Percentiles rank a stretch among this genome's conserved stretches.
Conservation (phyloP, 192 early-diverging fungal species). For the Backusella mclennaniae region DNA sequence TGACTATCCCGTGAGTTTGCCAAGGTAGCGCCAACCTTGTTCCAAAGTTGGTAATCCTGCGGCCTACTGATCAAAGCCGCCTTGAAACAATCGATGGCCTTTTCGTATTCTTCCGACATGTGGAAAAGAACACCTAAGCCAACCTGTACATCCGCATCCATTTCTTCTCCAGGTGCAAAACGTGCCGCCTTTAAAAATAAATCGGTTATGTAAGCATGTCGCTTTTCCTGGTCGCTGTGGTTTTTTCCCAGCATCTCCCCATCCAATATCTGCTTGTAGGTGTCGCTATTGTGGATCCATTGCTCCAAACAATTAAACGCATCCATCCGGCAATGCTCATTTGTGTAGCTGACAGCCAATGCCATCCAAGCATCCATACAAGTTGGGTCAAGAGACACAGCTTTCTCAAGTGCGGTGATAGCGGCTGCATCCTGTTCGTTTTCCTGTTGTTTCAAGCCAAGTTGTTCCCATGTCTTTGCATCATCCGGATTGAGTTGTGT, state of each 20-base stretch:
- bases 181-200: slow-evolving; percentile 83
- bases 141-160: slow-evolving; percentile 92
- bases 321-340: slow-evolving; percentile 82
- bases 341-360: slow-evolving; percentile 91
- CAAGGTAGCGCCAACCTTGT: slow-evolving; percentile 94
- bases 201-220: slow-evolving; percentile 71
- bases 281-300: slow-evolving; percentile 78
- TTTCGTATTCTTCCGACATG: slow-evolving; percentile 87
- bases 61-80: slow-evolving; percentile 84
- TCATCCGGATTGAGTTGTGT: slow-evolving; percentile 79
- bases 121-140: slow-evolving; percentile 96
- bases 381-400: slow-evolving; percentile 70
- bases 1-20: slow-evolving; percentile 81
- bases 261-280: slow-evolving; percentile 56
- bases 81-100: slow-evolving; percentile 97
- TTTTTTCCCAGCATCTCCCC: slow-evolving; percentile 30
- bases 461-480: slow-evolving; percentile 78
- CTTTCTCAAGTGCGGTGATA: slow-evolving; percentile 85
- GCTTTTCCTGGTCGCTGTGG: slow-evolving; percentile 38
- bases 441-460: slow-evolving; percentile 93
- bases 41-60: slow-evolving; percentile 93
- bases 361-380: slow-evolving; percentile 80
- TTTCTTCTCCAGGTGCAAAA: slow-evolving; percentile 50
- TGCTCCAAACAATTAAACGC: slow-evolving; percentile 87
- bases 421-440: slow-evolving; percentile 94